Base-by-base conservation (phyloP, 106 monocot genomes). In the Xerophyta viscosa region DNA sequence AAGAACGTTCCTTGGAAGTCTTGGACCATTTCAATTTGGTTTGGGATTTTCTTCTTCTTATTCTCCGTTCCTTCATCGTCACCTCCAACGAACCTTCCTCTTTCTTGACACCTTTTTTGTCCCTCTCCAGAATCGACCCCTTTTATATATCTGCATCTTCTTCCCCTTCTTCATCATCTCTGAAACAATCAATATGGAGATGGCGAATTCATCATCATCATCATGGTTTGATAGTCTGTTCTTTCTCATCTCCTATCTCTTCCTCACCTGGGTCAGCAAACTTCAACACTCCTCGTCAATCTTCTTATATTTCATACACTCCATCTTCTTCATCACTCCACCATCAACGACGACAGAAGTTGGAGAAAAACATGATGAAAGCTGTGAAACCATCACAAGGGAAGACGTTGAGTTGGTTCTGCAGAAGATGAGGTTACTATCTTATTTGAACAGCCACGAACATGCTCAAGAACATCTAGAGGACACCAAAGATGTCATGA, bases 371-470 rank as follows among this genome's bases (percentile, higher is more conserved):
- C 14, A 14, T 1, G 21, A 51, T 0, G 14, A 20, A 20, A 12
- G 30, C 4, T 25, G 55, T 19, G 20, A 33, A 15, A 24, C 77
- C 18, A 62, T 22, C 25, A 33, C 33, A 33, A 61, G 60, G 31
- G 77, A 66, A 29, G 75, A 84, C 20, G 50, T 79, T 50, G 58
- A 60, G 72, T 60, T 61, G 37, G 59, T 80, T 20, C 54, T 86
- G 76, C 72, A 69, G 39, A 70, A 39, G 54, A 63, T 80, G 22
- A 72, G 65, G 2, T 43, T 80, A 11, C 12, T 29, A 39, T 21
- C 17, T n/a, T n/a, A n/a, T n/a, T n/a, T n/a, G 17, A 41, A 11
- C 33, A 33, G 33, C 33, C 7, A 33, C 14, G 27, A 3, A 11
- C 8, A 27, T 2, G 25, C n/a, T 3, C 19, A 27, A 18, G 56